These are phyloP conservation scores for Amanita pallidorosea DNA, from an alignment of 768 basidiomycete genomes.

Conservation along the genomic window DNA sequence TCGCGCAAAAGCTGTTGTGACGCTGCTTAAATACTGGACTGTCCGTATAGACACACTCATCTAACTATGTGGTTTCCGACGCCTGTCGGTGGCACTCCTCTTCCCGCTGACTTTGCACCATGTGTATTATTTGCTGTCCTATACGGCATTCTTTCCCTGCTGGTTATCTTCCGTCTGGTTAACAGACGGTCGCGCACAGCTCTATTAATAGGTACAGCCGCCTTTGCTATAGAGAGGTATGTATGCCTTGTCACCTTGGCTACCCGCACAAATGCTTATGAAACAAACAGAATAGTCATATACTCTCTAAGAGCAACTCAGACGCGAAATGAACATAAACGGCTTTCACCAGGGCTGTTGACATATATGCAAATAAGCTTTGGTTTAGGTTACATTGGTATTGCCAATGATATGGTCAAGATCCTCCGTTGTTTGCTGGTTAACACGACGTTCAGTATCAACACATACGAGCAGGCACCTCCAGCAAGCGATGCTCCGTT, in stretches of 20 bases:
- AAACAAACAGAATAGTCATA: constrained; percentile 17
- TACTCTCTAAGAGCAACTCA: constrained; percentile 20
- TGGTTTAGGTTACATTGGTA: constrained; percentile 21
- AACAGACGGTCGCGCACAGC: constrained; percentile 23
- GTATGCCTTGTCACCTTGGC: constrained; percentile 11
- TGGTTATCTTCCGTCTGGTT: constrained; percentile 23
- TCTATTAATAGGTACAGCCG: constrained; percentile 21
- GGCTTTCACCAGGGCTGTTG: constrained; percentile 14
- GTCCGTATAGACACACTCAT: background rate
- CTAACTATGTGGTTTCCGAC: constrained; percentile 22
- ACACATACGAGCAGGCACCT: constrained; percentile 17
- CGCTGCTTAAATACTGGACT: background rate
- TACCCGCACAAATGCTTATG: background rate
- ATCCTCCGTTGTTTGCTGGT: constrained; percentile 27
- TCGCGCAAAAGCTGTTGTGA: background rate
- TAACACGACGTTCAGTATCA: constrained; percentile 25
- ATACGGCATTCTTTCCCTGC: constrained; percentile 25
- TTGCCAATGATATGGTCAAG: constrained; percentile 22
- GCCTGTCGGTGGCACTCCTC: constrained; percentile 30
- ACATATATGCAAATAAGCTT: constrained; percentile 21
- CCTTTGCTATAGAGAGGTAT: constrained; percentile 28
- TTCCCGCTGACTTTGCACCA: constrained; percentile 29
- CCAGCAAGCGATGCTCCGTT: constrained; percentile 9
- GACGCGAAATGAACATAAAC: constrained; percentile 10
- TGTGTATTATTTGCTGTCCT: constrained; percentile 30